Base-by-base conservation (phyloP, 1,284 basidiomycete genomes). In the Rhodotorula sp. region DNA sequence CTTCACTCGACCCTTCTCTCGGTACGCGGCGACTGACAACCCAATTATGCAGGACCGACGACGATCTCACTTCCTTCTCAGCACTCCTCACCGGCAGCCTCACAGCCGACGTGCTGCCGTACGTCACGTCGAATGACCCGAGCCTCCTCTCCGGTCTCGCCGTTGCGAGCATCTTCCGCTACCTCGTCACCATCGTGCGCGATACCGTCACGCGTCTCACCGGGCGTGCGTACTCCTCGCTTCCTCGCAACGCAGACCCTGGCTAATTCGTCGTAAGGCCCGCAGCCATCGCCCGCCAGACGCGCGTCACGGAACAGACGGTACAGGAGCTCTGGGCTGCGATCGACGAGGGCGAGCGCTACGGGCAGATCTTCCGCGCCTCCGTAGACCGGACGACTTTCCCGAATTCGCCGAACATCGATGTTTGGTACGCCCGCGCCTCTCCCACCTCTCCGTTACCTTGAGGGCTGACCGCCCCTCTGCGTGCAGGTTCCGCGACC, bases 101-200 rank as follows among this genome's bases (percentile, higher is more conserved):
- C 48, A 60, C 66, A 5, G 55, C 61, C 34, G 71, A 76, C 50
- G 50, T 65, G 7, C 48, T 64, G 27, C 8, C 70, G 4, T 72
- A 61, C 54, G 50, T 76, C 61, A 61, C 72, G 0, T 74, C 75
- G 15, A 50, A 19, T 50, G 69, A 72, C 25, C 41, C 70, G 39
- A 44, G 32, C 27, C 64, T 66, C 41, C 73, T 76, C 22, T 59
- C 69, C 21, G 75, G 75, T 9, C 59, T 76, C 34, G 73, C 70
- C 22, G 71, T 73, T 36, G 73, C 73, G 29, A 32, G 61, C 27
- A 66, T 74, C 37, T 76, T 76, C 62, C 70, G 73, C 8, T 71
- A 69, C 53, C 51, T 70, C 41, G 64, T 65, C n/a, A 55, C 44
- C 4, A 46, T 39, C 57, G 58, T 74, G 3, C 66, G 72, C 9